Conservation (phyloP, 371 early-diverging fungal species). For the Aphelidium insulamus region DNA sequence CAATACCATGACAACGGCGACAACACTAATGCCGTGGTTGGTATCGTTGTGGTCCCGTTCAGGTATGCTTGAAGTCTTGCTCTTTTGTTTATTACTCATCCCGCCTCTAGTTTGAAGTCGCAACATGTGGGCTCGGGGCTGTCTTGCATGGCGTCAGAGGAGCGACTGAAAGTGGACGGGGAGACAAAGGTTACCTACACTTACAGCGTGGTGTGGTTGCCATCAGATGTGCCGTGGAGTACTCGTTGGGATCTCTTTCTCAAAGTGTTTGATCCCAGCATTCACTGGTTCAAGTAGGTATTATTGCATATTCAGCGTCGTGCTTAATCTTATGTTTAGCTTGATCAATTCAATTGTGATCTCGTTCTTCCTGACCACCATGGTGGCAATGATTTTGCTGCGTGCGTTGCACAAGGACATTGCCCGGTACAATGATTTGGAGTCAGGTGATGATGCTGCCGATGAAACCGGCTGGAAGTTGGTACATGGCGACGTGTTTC, state of each 20-base stretch:
- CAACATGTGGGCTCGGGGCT: no score
- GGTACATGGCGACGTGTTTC: slow-evolving; percentile 76
- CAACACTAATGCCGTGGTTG: slow-evolving; percentile 58
- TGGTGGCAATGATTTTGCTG: slow-evolving; percentile 65
- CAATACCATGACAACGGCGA: slow-evolving; percentile 45
- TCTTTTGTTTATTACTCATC: neutral
- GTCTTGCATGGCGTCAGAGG: no score
- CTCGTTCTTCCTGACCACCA: slow-evolving; percentile 64
- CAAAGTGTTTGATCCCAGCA: slow-evolving; percentile 56
- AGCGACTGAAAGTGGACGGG: no score
- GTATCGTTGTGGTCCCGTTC: slow-evolving; percentile 48
- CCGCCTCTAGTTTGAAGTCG: slow-evolving; percentile 1
- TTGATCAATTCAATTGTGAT: slow-evolving; percentile 76
- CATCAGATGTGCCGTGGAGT: slow-evolving; percentile 53
- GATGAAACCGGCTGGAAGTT: slow-evolving; percentile 86
- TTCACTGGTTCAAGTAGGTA: slow-evolving; percentile 36
- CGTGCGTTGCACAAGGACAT: slow-evolving; percentile 68
- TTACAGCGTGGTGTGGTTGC: slow-evolving; percentile 33
- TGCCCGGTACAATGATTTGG: slow-evolving; percentile 55
- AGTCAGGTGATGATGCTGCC: slow-evolving; percentile 53
- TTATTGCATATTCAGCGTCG: neutral
- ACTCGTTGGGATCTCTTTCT: slow-evolving; percentile 88
- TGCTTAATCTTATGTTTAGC: slow-evolving; percentile 34
- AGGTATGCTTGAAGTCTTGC: slow-evolving; percentile 13
- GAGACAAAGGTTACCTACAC: slow-evolving; percentile 19